Percentiles rank a stretch among this genome's conserved stretches.
These are phyloP conservation scores for Hanseniaspora lachancei DNA, from an alignment of 805 yeast species.

Conservation along the genomic window DNA sequence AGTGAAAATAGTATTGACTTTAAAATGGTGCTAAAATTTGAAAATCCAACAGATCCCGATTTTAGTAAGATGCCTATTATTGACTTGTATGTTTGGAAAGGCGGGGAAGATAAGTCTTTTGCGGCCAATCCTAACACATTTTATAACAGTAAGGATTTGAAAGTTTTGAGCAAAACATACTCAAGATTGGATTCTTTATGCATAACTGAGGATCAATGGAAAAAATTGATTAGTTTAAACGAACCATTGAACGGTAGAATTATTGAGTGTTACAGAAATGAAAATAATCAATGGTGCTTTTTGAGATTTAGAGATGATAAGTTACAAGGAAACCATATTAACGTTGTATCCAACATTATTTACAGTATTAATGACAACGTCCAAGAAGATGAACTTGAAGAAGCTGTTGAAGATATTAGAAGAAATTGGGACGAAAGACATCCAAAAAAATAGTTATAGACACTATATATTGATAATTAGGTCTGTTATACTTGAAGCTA, in stretches of 20 bases:
- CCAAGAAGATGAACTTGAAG: conserved; percentile 57
- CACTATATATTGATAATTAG: background rate
- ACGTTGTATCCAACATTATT: conserved; percentile 70
- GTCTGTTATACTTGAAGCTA: too few relatives aligned
- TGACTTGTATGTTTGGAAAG: conserved; percentile 66
- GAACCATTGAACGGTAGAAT: conserved; percentile 85
- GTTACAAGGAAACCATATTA: conserved; percentile 67
- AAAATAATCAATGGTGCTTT: conserved; percentile 63
- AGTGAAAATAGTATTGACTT: conserved; percentile 91
- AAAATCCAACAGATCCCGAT: conserved; percentile 28
- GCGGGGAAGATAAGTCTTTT: conserved; percentile 32
- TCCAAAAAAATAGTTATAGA: conserved; percentile 11
- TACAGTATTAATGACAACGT: conserved; percentile 81
- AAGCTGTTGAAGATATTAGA: conserved; percentile 43
- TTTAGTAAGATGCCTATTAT: conserved; percentile 70
- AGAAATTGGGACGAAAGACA: conserved; percentile 51
- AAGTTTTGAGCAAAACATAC: conserved; percentile 35
- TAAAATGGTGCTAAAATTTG: conserved; percentile 38
- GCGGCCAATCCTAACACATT: conserved; percentile 24
- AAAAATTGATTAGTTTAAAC: conserved; percentile 45
- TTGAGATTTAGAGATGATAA: conserved; percentile 90
- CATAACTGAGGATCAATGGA: conserved; percentile 68
- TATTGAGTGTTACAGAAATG: conserved; percentile 66
- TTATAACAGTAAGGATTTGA: conserved; percentile 24
- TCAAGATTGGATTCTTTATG: conserved; percentile 53